Percentiles rank a stretch among this genome's conserved stretches.
These are phyloP conservation scores for Pleurostoma richardsiae DNA, from an alignment of 2,329 filamentous ascomycete genomes.

Conservation along the genomic window DNA sequence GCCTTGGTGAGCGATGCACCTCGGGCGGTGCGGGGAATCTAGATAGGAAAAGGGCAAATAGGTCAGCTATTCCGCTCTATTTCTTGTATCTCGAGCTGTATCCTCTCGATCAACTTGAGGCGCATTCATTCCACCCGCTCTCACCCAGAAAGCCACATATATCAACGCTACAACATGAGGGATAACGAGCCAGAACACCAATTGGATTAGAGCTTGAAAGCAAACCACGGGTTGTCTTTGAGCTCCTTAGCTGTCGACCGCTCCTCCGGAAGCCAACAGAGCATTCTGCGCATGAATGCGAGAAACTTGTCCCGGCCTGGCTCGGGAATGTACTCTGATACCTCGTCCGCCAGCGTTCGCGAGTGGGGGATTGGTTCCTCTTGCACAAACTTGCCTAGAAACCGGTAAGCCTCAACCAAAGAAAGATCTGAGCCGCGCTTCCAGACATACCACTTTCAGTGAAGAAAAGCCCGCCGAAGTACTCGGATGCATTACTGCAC, in stretches of 20 bases:
- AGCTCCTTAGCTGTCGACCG: constrained; percentile 7
- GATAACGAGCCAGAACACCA: not conserved
- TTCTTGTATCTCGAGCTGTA: not conserved
- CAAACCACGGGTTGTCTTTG: constrained; percentile 6
- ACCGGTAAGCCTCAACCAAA: not conserved
- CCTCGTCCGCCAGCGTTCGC: not conserved
- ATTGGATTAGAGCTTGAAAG: not conserved
- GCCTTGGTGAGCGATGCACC: too few species aligned
- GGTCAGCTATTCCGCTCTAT: not conserved
- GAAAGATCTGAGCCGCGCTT: not conserved
- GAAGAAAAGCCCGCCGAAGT: constrained; percentile 7
- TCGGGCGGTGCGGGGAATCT: not conserved
- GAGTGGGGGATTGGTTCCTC: constrained; percentile 1
- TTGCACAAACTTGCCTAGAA: constrained; percentile 3
- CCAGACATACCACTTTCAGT: not conserved
- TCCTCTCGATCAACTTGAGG: not conserved
- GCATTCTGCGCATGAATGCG: constrained; percentile 7
- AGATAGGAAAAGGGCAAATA: not conserved
- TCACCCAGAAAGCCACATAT: too few species aligned
- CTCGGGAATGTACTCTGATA: not conserved
- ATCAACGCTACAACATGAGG: not conserved
- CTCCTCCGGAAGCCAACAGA: constrained; percentile 9
- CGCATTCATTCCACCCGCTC: not conserved
- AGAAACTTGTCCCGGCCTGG: constrained; percentile 5
- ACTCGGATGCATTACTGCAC: constrained; percentile 2